Percentiles rank a stretch among this genome's conserved stretches.
These are phyloP conservation scores for Metarhizium humberi DNA, from an alignment of 2,329 filamentous ascomycete genomes.

Conservation along the genomic window DNA sequence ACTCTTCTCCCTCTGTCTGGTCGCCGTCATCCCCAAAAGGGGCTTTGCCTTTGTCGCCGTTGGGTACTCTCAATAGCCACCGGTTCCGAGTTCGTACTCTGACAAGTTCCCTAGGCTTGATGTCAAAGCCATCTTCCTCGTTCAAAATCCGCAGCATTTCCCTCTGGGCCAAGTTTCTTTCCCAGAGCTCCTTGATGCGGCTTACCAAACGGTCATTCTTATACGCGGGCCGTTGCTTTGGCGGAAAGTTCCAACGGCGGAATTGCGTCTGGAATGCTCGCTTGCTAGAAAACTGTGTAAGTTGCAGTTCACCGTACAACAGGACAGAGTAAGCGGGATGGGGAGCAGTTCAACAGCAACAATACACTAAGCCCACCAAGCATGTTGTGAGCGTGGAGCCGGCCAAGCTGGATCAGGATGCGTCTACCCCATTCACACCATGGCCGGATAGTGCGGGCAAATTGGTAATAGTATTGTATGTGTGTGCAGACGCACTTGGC, in stretches of 20 bases:
- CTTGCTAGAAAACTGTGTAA: constrained; percentile 42
- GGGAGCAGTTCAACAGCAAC: background rate
- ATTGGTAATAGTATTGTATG: background rate
- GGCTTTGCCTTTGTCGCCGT: constrained; percentile 47
- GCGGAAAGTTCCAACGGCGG: constrained; percentile 70
- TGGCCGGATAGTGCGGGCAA: background rate
- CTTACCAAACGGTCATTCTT: constrained; percentile 58
- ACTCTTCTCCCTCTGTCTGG: constrained; percentile 7
- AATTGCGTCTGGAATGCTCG: constrained; percentile 69
- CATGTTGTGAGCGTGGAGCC: background rate
- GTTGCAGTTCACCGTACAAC: constrained; percentile 1
- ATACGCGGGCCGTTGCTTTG: constrained; percentile 62
- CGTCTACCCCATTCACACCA: background rate
- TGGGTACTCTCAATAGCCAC: constrained; percentile 54
- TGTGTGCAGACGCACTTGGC: background rate
- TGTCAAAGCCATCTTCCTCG: constrained; percentile 60
- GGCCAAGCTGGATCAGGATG: background rate
- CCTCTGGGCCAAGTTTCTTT: constrained; percentile 59
- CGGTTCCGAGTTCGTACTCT: constrained; percentile 60
- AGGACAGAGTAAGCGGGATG: background rate
- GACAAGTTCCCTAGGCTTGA: constrained; percentile 63
- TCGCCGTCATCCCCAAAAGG: constrained; percentile 45
- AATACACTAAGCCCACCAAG: background rate
- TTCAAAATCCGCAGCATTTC: constrained; percentile 65
- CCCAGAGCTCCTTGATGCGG: constrained; percentile 70